Evolutionary conservation across 2,329 filamentous ascomycete species (phyloP), one percentile per base, ranked within the genome.

Genomic region (Hypoxylon sp.): DNA sequence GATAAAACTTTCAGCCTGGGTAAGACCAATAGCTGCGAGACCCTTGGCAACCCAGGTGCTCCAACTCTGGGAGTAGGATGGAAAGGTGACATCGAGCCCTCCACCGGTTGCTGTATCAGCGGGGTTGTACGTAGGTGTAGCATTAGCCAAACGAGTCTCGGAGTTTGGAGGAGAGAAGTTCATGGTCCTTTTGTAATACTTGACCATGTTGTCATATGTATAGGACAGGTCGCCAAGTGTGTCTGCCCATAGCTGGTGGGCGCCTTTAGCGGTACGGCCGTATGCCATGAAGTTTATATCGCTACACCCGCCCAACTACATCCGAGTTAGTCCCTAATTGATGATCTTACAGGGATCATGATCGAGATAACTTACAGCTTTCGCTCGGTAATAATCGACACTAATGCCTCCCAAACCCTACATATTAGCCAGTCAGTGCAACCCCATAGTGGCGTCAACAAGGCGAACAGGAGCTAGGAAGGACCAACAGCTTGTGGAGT

Each of bases 11-110:
- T 74, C 11, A 1, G 66, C 11, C 0, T 69, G 0, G 42, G 60
- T n/a, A 70, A 61, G 22, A 84, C 83, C 82, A 8, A 84, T 77
- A 1, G 76, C 74, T 11, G 79, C 58, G 58, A 85, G 74, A 0
- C 75, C 81, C 1, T 69, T 64, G 2, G 63, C 69, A 67, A 77
- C 77, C 78, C 79, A 83, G 5, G 78, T 80, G 8, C 75, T 75
- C 35, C 80, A 81, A 0, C 80, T 71, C 54, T 77, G 73, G 3
- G 74, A 80, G 19, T 74, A 84, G 39, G 81, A 80, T 0, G 78
- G 54, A 54, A 78, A 84, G 0, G 80, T 81, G 1, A 84, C 77
- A 14, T 81, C 76, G 1, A 84, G 65, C 1, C 81, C 80, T 1
- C 77, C 78, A 17, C 73, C 73, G 33, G 80, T 81, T 3, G 73